A percentile compares a stretch with the other conserved stretches of the same genome.
Evolutionary conservation across 2,329 filamentous ascomycete genomes (phyloP).

Genomic region (Pseudogymnoascus sp.): DNA sequence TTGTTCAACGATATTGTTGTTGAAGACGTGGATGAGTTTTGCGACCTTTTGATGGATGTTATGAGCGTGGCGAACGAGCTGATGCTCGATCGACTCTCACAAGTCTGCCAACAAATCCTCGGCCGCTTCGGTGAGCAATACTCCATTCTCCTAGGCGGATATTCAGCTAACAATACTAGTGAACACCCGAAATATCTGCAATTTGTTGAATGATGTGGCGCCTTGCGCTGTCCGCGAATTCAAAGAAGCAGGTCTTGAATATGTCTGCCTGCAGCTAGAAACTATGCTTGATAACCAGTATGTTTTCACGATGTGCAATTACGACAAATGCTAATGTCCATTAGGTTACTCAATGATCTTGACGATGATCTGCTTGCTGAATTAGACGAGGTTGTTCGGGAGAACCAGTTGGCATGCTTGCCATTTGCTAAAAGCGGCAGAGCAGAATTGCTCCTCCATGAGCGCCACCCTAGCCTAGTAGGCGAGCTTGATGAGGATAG

Average conservation of each 20-base stretch:
- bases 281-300: slow-evolving; percentile 79
- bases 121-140: slow-evolving; percentile 60
- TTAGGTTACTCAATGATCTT: slow-evolving; percentile 65
- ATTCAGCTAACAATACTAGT: slow-evolving; percentile 38
- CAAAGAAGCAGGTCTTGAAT: slow-evolving; percentile 82
- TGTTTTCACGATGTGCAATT: slow-evolving; percentile 27
- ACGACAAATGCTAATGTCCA: slow-evolving; percentile 15
- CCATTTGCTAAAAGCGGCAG: slow-evolving; percentile 72
- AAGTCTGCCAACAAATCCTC: slow-evolving; percentile 79
- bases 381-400: slow-evolving; percentile 70
- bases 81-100: slow-evolving; percentile 85
- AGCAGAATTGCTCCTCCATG: slow-evolving; percentile 58
- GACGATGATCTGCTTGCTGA: slow-evolving; percentile 77
- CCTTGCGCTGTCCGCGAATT: slow-evolving; percentile 78
- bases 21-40: slow-evolving; percentile 70
- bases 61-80: slow-evolving; percentile 87
- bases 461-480: slow-evolving; percentile 36
- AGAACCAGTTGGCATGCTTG: slow-evolving; percentile 72
- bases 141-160: slow-evolving; percentile 1
- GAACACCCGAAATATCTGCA: slow-evolving; percentile 78
- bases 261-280: slow-evolving; percentile 86
- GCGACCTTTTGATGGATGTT: slow-evolving; percentile 85
- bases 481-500: slow-evolving; percentile 62
- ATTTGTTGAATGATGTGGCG: slow-evolving; percentile 77
- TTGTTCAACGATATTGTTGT: slow-evolving; percentile 73